Percentiles rank a stretch among this genome's conserved stretches.
Conservation (phyloP, 768 basidiomycete genomes). For the Hygrophorus russula region DNA sequence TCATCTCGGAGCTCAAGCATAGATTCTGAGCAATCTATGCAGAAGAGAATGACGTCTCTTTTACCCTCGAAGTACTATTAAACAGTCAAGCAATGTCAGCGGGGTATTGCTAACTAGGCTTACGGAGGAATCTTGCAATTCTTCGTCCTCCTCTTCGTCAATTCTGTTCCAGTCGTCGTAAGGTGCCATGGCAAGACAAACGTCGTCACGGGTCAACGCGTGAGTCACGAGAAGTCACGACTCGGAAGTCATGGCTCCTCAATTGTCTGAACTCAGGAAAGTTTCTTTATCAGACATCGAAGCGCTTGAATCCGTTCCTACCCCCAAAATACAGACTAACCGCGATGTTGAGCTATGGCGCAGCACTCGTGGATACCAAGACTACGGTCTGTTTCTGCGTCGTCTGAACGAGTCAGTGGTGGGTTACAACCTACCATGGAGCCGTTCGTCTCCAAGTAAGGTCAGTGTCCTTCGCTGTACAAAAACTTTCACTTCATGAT, state of each 20-base stretch:
- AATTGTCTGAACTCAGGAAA: constrained; percentile 12
- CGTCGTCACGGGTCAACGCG: background rate
- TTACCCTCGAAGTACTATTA: constrained; percentile 60
- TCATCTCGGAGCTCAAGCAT: constrained; percentile 73
- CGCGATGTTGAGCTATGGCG: constrained; percentile 68
- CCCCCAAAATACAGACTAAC: constrained; percentile 57
- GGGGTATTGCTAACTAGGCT: constrained; percentile 6
- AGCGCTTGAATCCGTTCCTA: constrained; percentile 20
- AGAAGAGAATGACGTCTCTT: constrained; percentile 86
- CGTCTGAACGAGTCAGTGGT: constrained; percentile 71
- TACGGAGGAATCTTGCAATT: constrained; percentile 62
- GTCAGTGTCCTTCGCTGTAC: background rate
- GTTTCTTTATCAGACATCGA: constrained; percentile 9
- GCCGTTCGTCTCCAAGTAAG: background rate
- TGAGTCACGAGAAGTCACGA: background rate
- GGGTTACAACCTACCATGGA: constrained; percentile 44
- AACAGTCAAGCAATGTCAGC: background rate
- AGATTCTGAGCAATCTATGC: constrained; percentile 86
- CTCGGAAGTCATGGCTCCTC: constrained; percentile 4
- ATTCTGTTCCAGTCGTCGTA: constrained; percentile 76
- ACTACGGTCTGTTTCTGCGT: constrained; percentile 66
- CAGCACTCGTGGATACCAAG: constrained; percentile 54
- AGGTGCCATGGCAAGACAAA: constrained; percentile 14
- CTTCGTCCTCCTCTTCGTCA: constrained; percentile 77
- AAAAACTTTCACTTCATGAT: background rate